Evolutionary conservation across 2,329 filamentous ascomycete genomes (phyloP).

Genomic region (Aspergillus pseudoviridinutans): DNA sequence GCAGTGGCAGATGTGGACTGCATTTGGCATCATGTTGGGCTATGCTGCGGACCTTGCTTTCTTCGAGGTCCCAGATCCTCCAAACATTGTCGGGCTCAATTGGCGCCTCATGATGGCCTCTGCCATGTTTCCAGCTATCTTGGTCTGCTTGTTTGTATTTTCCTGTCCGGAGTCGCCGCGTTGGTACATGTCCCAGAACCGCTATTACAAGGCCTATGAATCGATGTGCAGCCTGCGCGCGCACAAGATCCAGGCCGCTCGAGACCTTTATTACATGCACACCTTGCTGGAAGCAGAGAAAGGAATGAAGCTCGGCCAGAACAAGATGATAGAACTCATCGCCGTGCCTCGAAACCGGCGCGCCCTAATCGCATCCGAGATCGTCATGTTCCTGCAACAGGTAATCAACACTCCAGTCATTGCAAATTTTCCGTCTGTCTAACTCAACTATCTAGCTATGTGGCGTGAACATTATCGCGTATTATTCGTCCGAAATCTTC

Average conservation of each 20-base stretch:
- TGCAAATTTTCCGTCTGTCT: background rate
- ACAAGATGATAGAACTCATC: conserved; percentile 54
- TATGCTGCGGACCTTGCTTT: conserved; percentile 61
- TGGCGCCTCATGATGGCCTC: conserved; percentile 70
- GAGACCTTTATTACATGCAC: conserved; percentile 45
- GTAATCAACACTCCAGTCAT: conserved; percentile 22
- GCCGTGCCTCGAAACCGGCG: conserved; percentile 60
- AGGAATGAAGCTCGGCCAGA: conserved; percentile 49
- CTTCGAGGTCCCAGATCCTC: conserved; percentile 51
- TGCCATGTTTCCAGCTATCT: conserved; percentile 58
- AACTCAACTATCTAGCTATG: conserved; percentile 15
- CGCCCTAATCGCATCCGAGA: conserved; percentile 56
- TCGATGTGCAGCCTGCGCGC: conserved; percentile 43
- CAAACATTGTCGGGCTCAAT: conserved; percentile 54
- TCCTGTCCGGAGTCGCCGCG: conserved; percentile 55
- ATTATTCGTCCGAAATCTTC: conserved; percentile 61
- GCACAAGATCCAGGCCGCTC: conserved; percentile 42
- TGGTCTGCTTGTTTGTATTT: conserved; percentile 58
- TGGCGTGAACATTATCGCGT: conserved; percentile 53
- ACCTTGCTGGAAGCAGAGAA: conserved; percentile 59
- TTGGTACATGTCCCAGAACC: conserved; percentile 46
- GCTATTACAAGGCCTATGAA: conserved; percentile 39
- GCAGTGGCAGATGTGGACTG: conserved; percentile 67
- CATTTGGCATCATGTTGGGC: conserved; percentile 52
- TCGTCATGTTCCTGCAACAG: conserved; percentile 67